Evolutionary conservation across 2,329 filamentous ascomycete species (phyloP).

Genomic region (Paradendryphiella salina): DNA sequence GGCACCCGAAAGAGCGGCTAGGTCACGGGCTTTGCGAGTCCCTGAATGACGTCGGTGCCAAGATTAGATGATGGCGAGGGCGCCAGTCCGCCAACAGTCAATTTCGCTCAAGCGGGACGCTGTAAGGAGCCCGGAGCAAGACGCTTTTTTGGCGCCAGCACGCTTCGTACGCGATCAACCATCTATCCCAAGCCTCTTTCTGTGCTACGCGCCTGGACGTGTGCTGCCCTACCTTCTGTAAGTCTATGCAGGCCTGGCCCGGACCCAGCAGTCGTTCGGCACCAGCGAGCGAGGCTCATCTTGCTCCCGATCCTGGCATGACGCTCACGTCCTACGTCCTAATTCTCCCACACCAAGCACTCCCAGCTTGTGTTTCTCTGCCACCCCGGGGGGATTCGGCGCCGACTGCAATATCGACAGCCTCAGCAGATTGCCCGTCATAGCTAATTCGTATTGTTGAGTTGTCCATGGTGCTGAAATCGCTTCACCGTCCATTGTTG

Average conservation of each 20-base stretch:
- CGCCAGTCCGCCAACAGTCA: slow-evolving; percentile 11
- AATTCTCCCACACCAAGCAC: slow-evolving; percentile 8
- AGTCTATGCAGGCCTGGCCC: slow-evolving; percentile 6
- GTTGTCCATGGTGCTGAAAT: slow-evolving; percentile 5
- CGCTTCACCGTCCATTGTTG: slow-evolving; percentile 11
- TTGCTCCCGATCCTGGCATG: slow-evolving; percentile 11
- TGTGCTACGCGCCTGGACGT: not conserved
- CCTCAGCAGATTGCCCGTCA: not conserved
- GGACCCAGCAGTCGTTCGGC: not conserved
- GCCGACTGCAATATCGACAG: not conserved
- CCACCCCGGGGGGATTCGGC: slow-evolving; percentile 6
- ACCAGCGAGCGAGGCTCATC: slow-evolving; percentile 5
- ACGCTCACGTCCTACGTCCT: slow-evolving; percentile 5
- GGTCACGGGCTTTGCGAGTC: slow-evolving; percentile 4
- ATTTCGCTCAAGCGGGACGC: slow-evolving; percentile 12
- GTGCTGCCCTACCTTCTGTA: slow-evolving; percentile 2
- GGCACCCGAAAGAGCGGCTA: slow-evolving; percentile 2
- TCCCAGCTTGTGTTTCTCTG: slow-evolving; percentile 5
- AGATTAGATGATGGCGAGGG: slow-evolving; percentile 1
- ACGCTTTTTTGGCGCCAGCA: slow-evolving; percentile 6
- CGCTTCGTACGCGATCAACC: slow-evolving; percentile 2
- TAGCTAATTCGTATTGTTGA: slow-evolving; percentile 1
- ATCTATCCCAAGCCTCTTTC: slow-evolving; percentile 5
- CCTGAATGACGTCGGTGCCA: slow-evolving; percentile 17
- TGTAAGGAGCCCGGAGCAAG: slow-evolving; percentile 7